Conservation (phyloP, 2,329 filamentous ascomycete species). For the Tolypocladium ovalisporum region DNA sequence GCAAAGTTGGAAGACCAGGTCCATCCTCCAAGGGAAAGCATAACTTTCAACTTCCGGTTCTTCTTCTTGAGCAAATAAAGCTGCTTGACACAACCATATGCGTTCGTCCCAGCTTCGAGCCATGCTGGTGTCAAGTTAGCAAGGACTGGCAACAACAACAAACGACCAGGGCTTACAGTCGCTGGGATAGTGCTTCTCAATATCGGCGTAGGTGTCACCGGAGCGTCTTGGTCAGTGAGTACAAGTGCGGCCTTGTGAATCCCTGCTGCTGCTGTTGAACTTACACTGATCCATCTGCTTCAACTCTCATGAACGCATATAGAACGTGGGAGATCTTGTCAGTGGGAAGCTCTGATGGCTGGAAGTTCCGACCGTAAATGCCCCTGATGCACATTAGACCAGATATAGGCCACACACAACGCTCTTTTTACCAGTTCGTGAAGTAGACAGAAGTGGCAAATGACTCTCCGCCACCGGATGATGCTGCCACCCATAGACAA, state of each 20-base stretch:
- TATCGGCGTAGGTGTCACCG: slow-evolving; percentile 55
- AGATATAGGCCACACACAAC: neutral
- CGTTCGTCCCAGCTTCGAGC: slow-evolving; percentile 52
- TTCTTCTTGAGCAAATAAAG: slow-evolving; percentile 63
- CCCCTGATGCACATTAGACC: slow-evolving; percentile 30
- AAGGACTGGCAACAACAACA: neutral
- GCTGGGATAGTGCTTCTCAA: slow-evolving; percentile 56
- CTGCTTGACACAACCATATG: slow-evolving; percentile 71
- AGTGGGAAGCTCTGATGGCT: slow-evolving; percentile 58
- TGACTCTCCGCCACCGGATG: neutral
- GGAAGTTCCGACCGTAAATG: slow-evolving; percentile 64
- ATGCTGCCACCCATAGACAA: neutral
- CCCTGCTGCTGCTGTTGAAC: slow-evolving; percentile 6
- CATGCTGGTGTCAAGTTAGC: slow-evolving; percentile 13
- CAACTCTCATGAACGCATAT: slow-evolving; percentile 71
- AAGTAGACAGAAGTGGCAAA: neutral
- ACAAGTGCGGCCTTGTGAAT: neutral
- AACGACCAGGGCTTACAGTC: slow-evolving; percentile 37
- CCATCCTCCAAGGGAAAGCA: slow-evolving; percentile 75
- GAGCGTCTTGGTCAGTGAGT: slow-evolving; percentile 32
- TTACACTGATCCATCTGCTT: slow-evolving; percentile 58
- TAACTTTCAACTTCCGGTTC: slow-evolving; percentile 63
- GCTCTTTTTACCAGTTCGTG: neutral
- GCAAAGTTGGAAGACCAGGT: slow-evolving; percentile 69
- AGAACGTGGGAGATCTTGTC: slow-evolving; percentile 64